Conservation (phyloP, 208 protist species). For the Leishmania aethiopica region DNA sequence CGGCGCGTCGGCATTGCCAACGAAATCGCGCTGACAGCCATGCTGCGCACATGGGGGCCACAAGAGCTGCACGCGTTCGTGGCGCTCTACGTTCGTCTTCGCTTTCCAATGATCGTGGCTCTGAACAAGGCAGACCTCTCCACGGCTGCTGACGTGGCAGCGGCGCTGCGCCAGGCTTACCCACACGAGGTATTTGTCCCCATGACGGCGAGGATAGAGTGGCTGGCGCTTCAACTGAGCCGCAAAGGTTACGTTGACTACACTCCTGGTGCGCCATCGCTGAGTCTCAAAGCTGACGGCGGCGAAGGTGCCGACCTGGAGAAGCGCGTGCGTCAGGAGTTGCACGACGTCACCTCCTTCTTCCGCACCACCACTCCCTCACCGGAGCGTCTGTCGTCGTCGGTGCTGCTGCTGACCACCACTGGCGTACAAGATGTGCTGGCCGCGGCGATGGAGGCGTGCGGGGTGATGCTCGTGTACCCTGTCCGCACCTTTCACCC, state of each 20-base stretch:
- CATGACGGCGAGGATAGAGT: constrained; percentile 83
- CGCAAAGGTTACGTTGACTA: constrained; percentile 62
- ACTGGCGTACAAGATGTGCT: constrained; percentile 89
- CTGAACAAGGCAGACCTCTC: constrained; percentile 93
- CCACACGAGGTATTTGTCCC: constrained; percentile 77
- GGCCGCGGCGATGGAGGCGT: constrained; percentile 62
- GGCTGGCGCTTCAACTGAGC: constrained; percentile 67
- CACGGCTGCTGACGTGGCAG: constrained; percentile 44
- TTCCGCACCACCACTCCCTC: constrained; percentile 18
- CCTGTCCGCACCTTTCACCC: constrained; percentile 65
- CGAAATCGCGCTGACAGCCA: constrained; percentile 35
- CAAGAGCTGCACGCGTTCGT: constrained; percentile 89
- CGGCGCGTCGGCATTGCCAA: constrained; percentile 51
- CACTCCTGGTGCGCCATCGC: constrained; percentile 44
- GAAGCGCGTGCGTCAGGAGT: constrained; percentile 28
- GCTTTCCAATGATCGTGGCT: constrained; percentile 92
- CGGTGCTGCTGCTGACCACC: constrained; percentile 20
- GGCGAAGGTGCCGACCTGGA: constrained; percentile 26
- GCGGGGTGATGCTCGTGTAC: constrained; percentile 55
- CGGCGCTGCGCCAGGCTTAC: constrained; percentile 51
- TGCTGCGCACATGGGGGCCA: constrained; percentile 61
- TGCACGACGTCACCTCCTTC: constrained; percentile 38
- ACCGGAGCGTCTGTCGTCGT: not conserved
- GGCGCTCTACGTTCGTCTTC: constrained; percentile 84
- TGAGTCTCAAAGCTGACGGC: constrained; percentile 15